Base-by-base conservation (phyloP, 257 asterid species). In the Dorcoceras hygrometricum region DNA sequence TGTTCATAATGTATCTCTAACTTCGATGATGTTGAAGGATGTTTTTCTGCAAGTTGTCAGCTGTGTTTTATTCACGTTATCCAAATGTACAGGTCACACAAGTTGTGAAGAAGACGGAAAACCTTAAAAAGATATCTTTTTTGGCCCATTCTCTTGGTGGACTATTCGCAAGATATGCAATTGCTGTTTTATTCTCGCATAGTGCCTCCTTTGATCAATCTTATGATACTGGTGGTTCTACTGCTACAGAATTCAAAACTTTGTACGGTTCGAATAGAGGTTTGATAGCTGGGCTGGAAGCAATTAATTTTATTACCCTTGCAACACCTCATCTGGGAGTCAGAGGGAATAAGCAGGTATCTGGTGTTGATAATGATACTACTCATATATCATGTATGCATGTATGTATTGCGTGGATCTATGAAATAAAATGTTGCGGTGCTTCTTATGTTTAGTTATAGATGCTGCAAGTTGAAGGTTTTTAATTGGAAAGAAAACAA, bases 321-420 rank as follows among this genome's bases (percentile, higher is more conserved):
- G 99, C 96, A 51, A 93, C 96, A 19, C 99, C 99, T 78, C 99
- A 93, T 88, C 95, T 93, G 23, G 97, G 97, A 50, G 99, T 93
- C 55, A 82, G 97, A 79, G 99, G 99, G 69, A 90, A 81, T 71
- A 93, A 80, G 60, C 97, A 93, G 96, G 98, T 89, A 77, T 63
- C 69, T 77, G 69, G 39, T 74, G 19, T 46, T 60, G 71, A 60
- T 58, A 23, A 57, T 6, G 57, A 51, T 29, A 67, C 31, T 36
- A 60, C 62, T 46, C 34, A 16, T 28, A 50, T 39, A 56, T 43
- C n/a, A 23, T 43, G 23, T 28, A 7, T 53, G 28, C 46, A 27
- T 24, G 56, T 65, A 39, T 27, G 63, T 14, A 54, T 59, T 19
- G 20, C 8, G 14, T 69, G 58, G 28, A 39, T 68, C 25, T 58